Evolutionary conservation across 2,329 filamentous ascomycete genomes (phyloP).

Genomic region (Fusarium napiforme): DNA sequence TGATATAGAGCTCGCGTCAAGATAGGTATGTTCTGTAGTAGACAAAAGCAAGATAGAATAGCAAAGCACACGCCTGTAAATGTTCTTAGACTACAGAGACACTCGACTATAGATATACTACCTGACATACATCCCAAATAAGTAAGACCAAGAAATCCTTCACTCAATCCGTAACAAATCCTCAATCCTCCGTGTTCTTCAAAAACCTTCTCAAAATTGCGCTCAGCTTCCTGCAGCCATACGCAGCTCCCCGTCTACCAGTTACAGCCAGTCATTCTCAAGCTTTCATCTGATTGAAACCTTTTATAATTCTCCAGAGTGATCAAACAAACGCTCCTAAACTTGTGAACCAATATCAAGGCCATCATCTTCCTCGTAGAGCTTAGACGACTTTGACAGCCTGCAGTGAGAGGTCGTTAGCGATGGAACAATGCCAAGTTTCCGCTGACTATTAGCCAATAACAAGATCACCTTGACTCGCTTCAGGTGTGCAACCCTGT

Average conservation of each 20-base stretch:
- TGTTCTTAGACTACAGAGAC: background rate
- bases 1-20: conserved; percentile 9
- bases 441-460: background rate
- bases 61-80: background rate
- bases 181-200: background rate
- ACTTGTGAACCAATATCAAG: background rate
- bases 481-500: background rate
- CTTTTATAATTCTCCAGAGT: background rate
- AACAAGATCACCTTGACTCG: background rate
- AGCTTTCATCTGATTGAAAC: background rate
- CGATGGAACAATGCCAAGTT: background rate
- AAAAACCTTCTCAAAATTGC: conserved; percentile 34
- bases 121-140: background rate
- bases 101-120: background rate
- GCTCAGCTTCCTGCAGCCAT: background rate
- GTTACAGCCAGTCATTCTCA: background rate
- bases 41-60: background rate
- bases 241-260: background rate
- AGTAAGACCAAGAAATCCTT: background rate
- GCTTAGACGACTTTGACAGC: background rate
- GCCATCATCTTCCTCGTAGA: background rate
- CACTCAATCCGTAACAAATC: conserved; percentile 3
- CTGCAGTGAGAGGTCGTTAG: background rate
- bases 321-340: background rate
- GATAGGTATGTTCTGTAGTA: background rate